Evolutionary conservation across 805 yeast species (phyloP).

Genomic region (Candida endomychidarum): DNA sequence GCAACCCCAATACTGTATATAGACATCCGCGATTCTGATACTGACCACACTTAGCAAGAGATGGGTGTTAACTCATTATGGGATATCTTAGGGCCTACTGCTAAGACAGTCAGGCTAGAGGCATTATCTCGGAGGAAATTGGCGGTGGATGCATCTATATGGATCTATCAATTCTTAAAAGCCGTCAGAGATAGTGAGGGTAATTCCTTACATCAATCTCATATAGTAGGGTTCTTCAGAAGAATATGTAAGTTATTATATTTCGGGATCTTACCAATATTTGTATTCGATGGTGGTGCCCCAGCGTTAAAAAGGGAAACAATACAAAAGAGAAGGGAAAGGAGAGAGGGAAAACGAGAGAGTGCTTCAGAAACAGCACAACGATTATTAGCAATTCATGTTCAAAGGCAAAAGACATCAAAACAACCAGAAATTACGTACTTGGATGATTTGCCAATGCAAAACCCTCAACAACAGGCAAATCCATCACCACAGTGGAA

Average conservation of each 20-base stretch:
- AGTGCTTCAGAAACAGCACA: constrained; percentile 75
- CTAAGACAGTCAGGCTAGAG: constrained; percentile 87
- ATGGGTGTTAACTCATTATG: constrained; percentile 98
- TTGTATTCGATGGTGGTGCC: constrained; percentile 95
- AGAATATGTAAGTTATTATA: constrained; percentile 87
- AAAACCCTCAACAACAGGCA: constrained; percentile 12
- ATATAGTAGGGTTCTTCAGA: constrained; percentile 92
- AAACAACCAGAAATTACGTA: constrained; percentile 11
- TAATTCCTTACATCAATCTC: constrained; percentile 71
- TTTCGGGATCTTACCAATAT: constrained; percentile 84
- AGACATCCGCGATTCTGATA: neutral
- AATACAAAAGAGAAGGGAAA: constrained; percentile 66
- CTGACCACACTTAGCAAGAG: too few relatives aligned
- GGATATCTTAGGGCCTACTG: constrained; percentile 87
- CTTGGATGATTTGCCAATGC: constrained; percentile 20
- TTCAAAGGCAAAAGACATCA: constrained; percentile 55
- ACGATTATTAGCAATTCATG: constrained; percentile 72
- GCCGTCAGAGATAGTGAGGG: constrained; percentile 91
- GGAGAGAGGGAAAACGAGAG: constrained; percentile 72
- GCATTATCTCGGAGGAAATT: constrained; percentile 72
- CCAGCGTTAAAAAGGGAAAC: constrained; percentile 81
- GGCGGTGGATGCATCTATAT: constrained; percentile 97
- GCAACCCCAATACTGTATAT: too few relatives aligned
- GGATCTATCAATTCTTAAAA: constrained; percentile 96
- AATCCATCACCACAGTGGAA: constrained; percentile 3